These are phyloP conservation scores for Trametopsis cervina DNA, from an alignment of 768 basidiomycete species.

Conservation along the genomic window DNA sequence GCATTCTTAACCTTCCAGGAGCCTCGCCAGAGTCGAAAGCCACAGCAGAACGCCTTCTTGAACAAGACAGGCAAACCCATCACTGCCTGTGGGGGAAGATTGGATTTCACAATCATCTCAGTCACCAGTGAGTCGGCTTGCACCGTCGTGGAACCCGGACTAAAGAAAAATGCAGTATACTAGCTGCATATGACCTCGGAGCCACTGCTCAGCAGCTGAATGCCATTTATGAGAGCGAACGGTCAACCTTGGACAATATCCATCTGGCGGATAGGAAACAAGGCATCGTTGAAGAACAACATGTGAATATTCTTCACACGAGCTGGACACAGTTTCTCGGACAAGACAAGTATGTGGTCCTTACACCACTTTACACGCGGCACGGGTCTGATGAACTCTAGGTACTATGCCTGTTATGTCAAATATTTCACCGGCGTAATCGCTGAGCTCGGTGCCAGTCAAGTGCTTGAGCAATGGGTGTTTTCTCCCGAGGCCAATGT, in stretches of 20 bases:
- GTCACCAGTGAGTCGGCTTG: conserved; percentile 42
- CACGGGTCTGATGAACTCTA: conserved; percentile 25
- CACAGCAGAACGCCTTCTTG: conserved; percentile 36
- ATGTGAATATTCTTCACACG: conserved; percentile 28
- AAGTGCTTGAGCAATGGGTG: conserved; percentile 41
- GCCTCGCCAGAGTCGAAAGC: conserved; percentile 36
- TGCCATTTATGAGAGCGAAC: conserved; percentile 41
- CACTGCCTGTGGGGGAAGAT: conserved; percentile 42
- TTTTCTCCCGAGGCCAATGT: conserved; percentile 32
- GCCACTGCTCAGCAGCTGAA: conserved; percentile 38
- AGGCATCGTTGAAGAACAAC: conserved; percentile 19
- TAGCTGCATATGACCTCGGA: conserved; percentile 52
- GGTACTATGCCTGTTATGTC: conserved; percentile 25
- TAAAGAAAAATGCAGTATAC: conserved; percentile 28
- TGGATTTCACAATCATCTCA: conserved; percentile 51
- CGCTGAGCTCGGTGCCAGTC: conserved; percentile 28
- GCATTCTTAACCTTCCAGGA: conserved; percentile 42
- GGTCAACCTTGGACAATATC: conserved; percentile 32
- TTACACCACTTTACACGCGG: conserved; percentile 17
- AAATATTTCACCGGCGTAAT: conserved; percentile 34
- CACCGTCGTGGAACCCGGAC: not conserved
- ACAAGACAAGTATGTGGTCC: conserved; percentile 33
- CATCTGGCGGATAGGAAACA: conserved; percentile 29
- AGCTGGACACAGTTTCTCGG: conserved; percentile 48
- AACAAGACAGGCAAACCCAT: conserved; percentile 39